Evolutionary conservation across 805 yeast species (phyloP), one percentile per base, ranked within the genome.

Genomic region (Candida jianshihensis): DNA sequence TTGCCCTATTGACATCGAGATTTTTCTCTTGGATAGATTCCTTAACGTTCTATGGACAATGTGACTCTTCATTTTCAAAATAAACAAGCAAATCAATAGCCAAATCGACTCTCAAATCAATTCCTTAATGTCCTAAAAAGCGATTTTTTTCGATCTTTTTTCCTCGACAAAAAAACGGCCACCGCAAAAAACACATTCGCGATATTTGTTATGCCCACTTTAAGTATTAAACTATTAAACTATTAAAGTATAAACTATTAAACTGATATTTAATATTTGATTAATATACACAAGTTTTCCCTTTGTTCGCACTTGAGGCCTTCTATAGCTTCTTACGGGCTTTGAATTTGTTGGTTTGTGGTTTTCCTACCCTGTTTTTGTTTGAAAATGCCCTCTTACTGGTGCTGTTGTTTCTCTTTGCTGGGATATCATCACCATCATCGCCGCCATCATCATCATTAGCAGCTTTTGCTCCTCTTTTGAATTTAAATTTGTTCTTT

Each of bases 401-500:
- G 10, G 38, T 20, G 7, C 22, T 20, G 10, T 7, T 10, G 14
- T 24, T 26, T 15, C 48, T 49, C 35, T 43, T 46, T 13, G 47
- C 42, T 14, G 49, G 40, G 20, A 49, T 54, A 25, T 56, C 70
- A 15, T 56, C 65, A 30, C 66, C 71, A 48, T 64, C 75, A 39
- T 66, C 77, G 29, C 70, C 78, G 34, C 68, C 74, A 41, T 71
- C 80, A 33, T 67, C 74, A 26, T 72, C 75, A 17, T 71, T 70
- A 17, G 63, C 67, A 21, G 71, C 71, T 34, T 68, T 66, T 36
- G 69, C 67, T 34, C 76, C 71, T 57, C 81, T 78, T 63, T 82
- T 85, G 66, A 77, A 90, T 63, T 88, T 90, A 70, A 90, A 74
- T 64, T 78, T 87, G 61, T 89, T 89, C 65, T 76, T 78, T 67